A percentile compares a stretch with the other conserved stretches of the same genome.
phyloP scores from a whole-genome alignment of 345 rosid species.

The Balakata baccata region DNA sequence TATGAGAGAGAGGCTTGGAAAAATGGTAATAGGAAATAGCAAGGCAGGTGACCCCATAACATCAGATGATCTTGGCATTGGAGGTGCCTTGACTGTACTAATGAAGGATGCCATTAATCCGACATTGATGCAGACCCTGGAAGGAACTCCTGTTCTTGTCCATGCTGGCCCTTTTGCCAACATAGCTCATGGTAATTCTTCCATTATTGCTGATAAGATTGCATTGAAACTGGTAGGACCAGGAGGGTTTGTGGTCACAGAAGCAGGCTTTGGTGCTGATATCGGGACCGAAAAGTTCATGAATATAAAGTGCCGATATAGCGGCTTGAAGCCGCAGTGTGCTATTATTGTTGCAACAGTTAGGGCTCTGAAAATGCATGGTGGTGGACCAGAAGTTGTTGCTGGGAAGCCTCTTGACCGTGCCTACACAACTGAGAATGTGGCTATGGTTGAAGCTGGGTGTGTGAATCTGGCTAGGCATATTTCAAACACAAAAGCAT shows the following conservation, averaged over 20 bases:
- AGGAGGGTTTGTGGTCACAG: conserved; percentile 96
- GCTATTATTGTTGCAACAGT: conserved; percentile 94
- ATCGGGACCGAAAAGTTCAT: conserved; percentile 97
- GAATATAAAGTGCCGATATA: conserved; percentile 90
- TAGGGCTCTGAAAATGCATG: conserved; percentile 99
- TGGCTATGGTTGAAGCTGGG: conserved; percentile 86
- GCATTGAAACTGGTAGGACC: conserved; percentile 92
- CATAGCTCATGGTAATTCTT: conserved; percentile 98
- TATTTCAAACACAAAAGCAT: conserved; percentile 77
- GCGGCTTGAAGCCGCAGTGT: conserved; percentile 87
- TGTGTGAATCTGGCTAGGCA: conserved; percentile 92
- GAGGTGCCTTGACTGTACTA: conserved; percentile 92
- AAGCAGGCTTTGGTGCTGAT: conserved; percentile 98
- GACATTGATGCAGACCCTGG: conserved; percentile 96
- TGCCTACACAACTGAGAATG: conserved; percentile 86
- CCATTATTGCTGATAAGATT: conserved; percentile 93
- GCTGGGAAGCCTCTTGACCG: conserved; percentile 97
- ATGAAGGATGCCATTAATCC: conserved; percentile 99
- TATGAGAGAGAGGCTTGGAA: conserved; percentile 98
- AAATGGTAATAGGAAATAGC: conserved; percentile 95
- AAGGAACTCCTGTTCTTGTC: conserved; percentile 96
- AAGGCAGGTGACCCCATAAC: conserved; percentile 90
- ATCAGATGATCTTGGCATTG: conserved; percentile 97
- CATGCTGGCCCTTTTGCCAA: conserved; percentile 99
- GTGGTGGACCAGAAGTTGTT: conserved; percentile 93